Conservation (phyloP, 306 rosid genomes). For the Arachis hypogaea region DNA sequence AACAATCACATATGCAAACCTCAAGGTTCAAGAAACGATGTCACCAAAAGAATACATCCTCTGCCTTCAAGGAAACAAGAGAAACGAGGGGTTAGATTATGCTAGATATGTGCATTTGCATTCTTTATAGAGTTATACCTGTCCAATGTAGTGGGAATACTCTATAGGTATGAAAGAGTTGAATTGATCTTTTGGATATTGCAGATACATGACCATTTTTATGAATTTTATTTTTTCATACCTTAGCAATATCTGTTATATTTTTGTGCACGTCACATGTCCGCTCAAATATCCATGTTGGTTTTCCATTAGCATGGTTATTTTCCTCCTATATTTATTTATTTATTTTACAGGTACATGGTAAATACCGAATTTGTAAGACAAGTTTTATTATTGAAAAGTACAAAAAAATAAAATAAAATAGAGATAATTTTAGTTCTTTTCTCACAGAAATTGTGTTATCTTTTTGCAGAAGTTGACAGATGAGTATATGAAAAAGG, state of each 20-base stretch:
- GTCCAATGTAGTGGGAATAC: slow-evolving; percentile 8
- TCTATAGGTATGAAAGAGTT: slow-evolving; percentile 1
- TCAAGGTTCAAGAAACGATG: background rate
- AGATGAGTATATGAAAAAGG: slow-evolving; percentile 87
- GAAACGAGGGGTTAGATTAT: background rate
- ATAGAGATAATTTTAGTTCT: background rate
- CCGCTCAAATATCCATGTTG: slow-evolving; percentile 11
- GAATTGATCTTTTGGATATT: background rate
- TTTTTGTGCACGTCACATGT: background rate
- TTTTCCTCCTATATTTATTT: background rate
- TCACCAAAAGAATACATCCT: background rate
- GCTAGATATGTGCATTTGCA: slow-evolving; percentile 11
- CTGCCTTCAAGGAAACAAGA: background rate
- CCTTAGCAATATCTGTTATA: slow-evolving; percentile 19
- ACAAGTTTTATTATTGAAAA: slow-evolving; percentile 8
- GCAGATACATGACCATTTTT: background rate
- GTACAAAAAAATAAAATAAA: background rate
- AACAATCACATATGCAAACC: slow-evolving; percentile 6
- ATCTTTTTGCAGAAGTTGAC: slow-evolving; percentile 71
- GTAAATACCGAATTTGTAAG: slow-evolving; percentile 20
- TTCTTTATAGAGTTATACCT: background rate
- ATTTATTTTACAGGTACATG: background rate
- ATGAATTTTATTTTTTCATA: slow-evolving; percentile 2
- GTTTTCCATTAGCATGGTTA: background rate
- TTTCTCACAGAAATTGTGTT: slow-evolving; percentile 26